phyloP scores from a whole-genome alignment of 768 basidiomycete species.

The Suillus variegatus region DNA sequence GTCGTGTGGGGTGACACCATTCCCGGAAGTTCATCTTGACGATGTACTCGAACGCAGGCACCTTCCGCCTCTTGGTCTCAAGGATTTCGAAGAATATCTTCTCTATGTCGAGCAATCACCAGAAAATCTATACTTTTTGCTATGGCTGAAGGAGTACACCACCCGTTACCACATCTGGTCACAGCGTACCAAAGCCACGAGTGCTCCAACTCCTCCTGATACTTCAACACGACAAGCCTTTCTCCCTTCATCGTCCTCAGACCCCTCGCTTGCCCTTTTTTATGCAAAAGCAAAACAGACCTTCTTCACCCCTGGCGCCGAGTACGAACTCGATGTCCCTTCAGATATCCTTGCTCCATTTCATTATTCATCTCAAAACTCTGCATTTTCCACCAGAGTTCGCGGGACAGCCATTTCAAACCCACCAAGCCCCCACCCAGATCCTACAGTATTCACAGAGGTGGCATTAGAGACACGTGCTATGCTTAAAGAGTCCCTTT shows the following conservation, averaged over 20 bases:
- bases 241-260: slow-evolving; percentile 37
- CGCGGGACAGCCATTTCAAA: slow-evolving; percentile 20
- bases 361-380: slow-evolving; percentile 42
- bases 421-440: slow-evolving; percentile 49
- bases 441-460: slow-evolving; percentile 63
- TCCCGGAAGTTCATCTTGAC: slow-evolving; percentile 67
- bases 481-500: slow-evolving; percentile 64
- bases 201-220: slow-evolving; percentile 31
- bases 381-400: slow-evolving; percentile 15
- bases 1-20: slow-evolving; percentile 67
- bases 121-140: slow-evolving; percentile 83
- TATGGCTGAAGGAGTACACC: slow-evolving; percentile 80
- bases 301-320: slow-evolving; percentile 71
- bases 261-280: slow-evolving; percentile 67
- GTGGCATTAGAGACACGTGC: slow-evolving; percentile 57
- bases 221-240: slow-evolving; percentile 22
- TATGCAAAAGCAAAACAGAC: slow-evolving; percentile 80
- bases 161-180: slow-evolving; percentile 45
- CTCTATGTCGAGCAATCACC: slow-evolving; percentile 75
- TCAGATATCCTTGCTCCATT: slow-evolving; percentile 66
- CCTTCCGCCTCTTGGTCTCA: slow-evolving; percentile 75
- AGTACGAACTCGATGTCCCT: slow-evolving; percentile 72
- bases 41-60: slow-evolving; percentile 78
- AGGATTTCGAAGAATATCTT: slow-evolving; percentile 80
- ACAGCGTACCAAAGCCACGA: slow-evolving; percentile 27